Base-by-base conservation (phyloP, 805 yeast genomes). In the Jamesozyma lodderae region DNA sequence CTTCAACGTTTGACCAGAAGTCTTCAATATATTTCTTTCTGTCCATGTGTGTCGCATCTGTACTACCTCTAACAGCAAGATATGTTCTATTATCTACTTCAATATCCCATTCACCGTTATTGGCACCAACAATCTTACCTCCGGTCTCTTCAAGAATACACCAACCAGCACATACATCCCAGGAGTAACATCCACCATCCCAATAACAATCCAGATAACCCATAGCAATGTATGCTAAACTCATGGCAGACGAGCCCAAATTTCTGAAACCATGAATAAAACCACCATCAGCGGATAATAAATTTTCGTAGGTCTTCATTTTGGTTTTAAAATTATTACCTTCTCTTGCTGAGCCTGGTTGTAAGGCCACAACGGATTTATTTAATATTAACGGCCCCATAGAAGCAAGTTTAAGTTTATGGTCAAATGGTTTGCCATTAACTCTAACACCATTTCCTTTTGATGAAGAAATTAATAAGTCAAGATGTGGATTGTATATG, bases 341-440 rank as follows among this genome's bases (percentile, higher is more conserved):
- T 0, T 95, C 94, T 33, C 84, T 73, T 14, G 92, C 85, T 59
- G 96, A 88, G 34, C 92, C 68, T 37, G 84, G 75, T 56, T 90
- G 97, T 36, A 88, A 69, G 56, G 92, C 97, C 22, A 90, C 94
- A 43, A 81, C 81, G 2, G 95, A 81, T 53, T 95, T 71, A 51
- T 90, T 73, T 39, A 90, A 75, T 0, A 94, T 80, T 55, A 90
- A 82, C 51, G 92, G 95, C 24, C 88, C 78, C 52, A 87, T 68
- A 47, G 94, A 63, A 9, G 79, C 68, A 10, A 86, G 74, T 43
- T 85, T 65, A 19, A 76, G 67, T 53, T 82, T 94, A 36, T 80
- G 81, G 46, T 59, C 60, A 36, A 72, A 62, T 31, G 43, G 49
- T 41, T 62, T 53, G 9, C 66, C 72, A 46, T 76, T 77, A 22